Evolutionary conservation across 1,284 basidiomycete species (phyloP), one percentile per base, ranked within the genome.

Genomic region (Pseudozyma sp.): DNA sequence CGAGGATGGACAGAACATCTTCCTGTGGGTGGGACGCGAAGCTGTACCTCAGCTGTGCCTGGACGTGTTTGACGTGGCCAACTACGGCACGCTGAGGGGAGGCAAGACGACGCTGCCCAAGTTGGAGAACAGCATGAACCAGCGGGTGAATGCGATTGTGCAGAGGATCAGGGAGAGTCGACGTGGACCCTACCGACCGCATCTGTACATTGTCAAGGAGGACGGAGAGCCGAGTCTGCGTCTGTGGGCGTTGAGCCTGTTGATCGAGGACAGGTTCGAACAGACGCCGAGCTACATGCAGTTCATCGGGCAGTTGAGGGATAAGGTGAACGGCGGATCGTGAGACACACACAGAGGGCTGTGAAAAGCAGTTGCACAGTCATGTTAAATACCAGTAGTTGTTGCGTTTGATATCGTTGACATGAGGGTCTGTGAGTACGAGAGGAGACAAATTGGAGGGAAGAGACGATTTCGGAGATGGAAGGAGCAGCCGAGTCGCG

Each of bases 191-290:
- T 99, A 98, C 85, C 91, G 92, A 82, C 93, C 94, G 14, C 93
- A 97, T 83, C 87, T 99, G n/a, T 99, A 98, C 84, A 87, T 99
- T 45, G 95, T 98, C 80, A 99, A 99, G 87, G 94, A 97, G 84
- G 97, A 99, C 80, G 96, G 94, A 59, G 97, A 99, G 85, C 93
- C 94, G 50, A 77, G 75, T 30, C 87, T 99, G 82, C 88, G 95
- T 65, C 89, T 94, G 75, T 98, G 95, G 95, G 97, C 96, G 0
- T 88, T 99, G 74, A 94, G 93, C 82, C 89, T 91, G 84, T 89
- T 99, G 79, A 92, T 99, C 79, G 95, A 99, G 86, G 97, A 99
- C 86, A 90, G 97, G 64, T 92, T 94, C 81, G 97, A 99, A 85
- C 90, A 93, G 72, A 88, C 94, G 82, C 94, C 94, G 48, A 96